Evolutionary conservation across 306 rosid genomes (phyloP), one percentile per base, ranked within the genome.

Genomic region (Vigna unguiculata): DNA sequence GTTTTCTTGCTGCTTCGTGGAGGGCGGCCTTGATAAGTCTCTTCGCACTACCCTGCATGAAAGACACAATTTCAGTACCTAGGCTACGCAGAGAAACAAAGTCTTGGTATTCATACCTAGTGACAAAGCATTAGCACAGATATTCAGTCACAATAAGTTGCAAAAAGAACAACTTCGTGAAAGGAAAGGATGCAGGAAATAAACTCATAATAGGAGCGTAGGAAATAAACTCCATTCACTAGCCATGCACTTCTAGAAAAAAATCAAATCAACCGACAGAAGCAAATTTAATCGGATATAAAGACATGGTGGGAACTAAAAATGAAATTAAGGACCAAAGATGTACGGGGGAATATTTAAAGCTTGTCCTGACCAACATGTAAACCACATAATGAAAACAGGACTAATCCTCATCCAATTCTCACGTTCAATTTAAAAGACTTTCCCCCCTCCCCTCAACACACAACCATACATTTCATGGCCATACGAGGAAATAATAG

Each of bases 21-120:
- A 91, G 89, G 34, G 97, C 97, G 25, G 92, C 91, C 86, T 89
- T 89, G 3, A 91, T 69, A 12, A 91, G 97, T 80, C 85, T 86
- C 82, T 91, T 89, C 32, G 97, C 97, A 69, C 89, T 91, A 84
- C 97, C 93, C 97, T 91, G 87, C 85, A 79, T 91, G 86, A 79
- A 25, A 61, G 19, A 46, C 71, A 77, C 0, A 22, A 69, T 70
- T 41, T 69, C 1, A 68, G 80, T 30, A 17, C 53, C 69, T n/a
- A 17, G 46, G 13, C 68, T n/a, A 24, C 14, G 46, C 20, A 22
- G 34, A 5, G 34, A 32, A 51, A 51, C 11, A 16, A 8, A 11
- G 11, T 5, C 7, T 54, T 13, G 22, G 59, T 21, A 52, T 8
- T 19, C 8, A 48, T 1, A 2, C 57, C 12, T 51, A 17, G 2